Base-by-base conservation (phyloP, 441 rosid species). In the Syzygium malaccense region DNA sequence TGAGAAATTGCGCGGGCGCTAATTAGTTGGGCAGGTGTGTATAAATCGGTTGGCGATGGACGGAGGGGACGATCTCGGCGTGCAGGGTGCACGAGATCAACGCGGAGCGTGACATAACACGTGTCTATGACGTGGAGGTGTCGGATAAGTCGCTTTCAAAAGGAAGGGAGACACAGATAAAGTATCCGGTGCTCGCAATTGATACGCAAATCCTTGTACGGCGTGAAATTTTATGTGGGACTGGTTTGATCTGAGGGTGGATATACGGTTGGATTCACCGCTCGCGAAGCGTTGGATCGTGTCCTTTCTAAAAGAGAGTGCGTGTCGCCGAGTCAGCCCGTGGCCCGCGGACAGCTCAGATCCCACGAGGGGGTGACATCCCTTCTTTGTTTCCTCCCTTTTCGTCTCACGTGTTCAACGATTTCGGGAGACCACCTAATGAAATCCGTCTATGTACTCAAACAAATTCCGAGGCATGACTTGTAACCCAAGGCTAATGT, bases 161-260 rank as follows among this genome's bases (percentile, higher is more conserved):
- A 26, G 0, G 30, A 14, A 1, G 23, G 23, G 56, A 17, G 5
- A 17, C 7, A 13, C 5, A 7, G 17, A 7, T 1, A 55, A 55
- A 55, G 3, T 17, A 55, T 6, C 56, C 20, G 8, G 23, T 18
- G 23, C 56, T 18, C 19, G 18, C 23, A 3, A 6, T 2, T 5
- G 20, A 55, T 3, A 7, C 20, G 20, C 8, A 33, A 33, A 19
- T 55, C 56, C 20, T 17, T 1, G 23, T 18, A 55, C 14, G 57
- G 57, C 57, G 10, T 19, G 57, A 55, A 20, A 55, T 55, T 55
- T 11, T 55, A 8, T 6, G 14, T 7, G 20, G 8, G 7, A 55
- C 20, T 2, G 8, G 7, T 20, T 55, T 20, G 23, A 55, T 55
- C 25, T 55, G 7, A 55, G 4, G 25, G 23, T 8, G 57, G 57